These are phyloP conservation scores for Poronia punctata DNA, from an alignment of 495 filamentous ascomycete species.

Conservation along the genomic window DNA sequence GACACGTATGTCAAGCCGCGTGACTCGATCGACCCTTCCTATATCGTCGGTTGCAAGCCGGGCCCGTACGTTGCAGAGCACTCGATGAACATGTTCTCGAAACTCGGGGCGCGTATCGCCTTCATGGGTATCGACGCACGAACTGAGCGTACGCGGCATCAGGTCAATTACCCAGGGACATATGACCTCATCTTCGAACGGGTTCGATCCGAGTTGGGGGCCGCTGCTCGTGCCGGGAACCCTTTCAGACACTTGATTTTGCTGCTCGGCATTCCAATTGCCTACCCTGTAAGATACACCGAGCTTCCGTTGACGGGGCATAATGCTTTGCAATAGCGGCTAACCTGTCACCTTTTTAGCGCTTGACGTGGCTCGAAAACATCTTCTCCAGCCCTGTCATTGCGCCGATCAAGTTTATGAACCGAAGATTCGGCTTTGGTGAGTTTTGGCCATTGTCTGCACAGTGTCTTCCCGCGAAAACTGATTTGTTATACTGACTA, in stretches of 20 bases:
- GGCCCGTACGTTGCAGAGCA: conserved; percentile 77
- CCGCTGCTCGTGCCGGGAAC: conserved; percentile 41
- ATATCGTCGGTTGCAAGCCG: conserved; percentile 67
- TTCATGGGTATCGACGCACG: conserved; percentile 87
- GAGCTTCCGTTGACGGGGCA: too few relatives aligned
- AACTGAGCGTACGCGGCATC: conserved; percentile 84
- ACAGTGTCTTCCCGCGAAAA: too few relatives aligned
- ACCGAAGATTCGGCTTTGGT: conserved; percentile 79
- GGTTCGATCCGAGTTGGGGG: conserved; percentile 54
- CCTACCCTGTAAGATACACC: conserved; percentile 58
- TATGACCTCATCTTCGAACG: conserved; percentile 77
- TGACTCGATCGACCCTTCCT: conserved; percentile 56
- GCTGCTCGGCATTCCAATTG: conserved; percentile 86
- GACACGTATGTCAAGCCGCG: conserved; percentile 60
- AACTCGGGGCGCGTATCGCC: conserved; percentile 75
- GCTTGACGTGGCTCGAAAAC: conserved; percentile 87
- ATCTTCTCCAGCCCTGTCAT: conserved; percentile 78
- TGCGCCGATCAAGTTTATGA: conserved; percentile 77
- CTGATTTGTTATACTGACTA: too few relatives aligned
- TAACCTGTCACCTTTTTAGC: conserved; percentile 32
- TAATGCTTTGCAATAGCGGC: neutral
- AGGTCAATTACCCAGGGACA: conserved; percentile 85
- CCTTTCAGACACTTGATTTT: conserved; percentile 78
- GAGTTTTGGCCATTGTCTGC: too few relatives aligned
- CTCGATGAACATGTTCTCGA: conserved; percentile 73